Evolutionary conservation across 2,329 filamentous ascomycete genomes (phyloP).

Genomic region (Microcyclospora tardicrescens): DNA sequence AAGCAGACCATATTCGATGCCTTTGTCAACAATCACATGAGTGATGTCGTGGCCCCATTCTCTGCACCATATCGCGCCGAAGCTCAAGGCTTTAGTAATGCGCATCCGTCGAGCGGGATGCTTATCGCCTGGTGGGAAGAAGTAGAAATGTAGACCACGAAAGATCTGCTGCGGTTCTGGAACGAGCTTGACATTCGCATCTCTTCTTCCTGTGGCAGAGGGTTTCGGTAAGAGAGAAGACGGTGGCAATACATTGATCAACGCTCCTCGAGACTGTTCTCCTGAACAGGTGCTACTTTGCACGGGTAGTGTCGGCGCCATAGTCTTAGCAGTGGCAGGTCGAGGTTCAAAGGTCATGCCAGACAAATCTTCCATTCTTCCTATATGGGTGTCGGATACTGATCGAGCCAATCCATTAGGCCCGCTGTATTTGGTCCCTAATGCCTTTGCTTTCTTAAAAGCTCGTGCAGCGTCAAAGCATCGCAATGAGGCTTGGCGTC

Average conservation of each 20-base stretch:
- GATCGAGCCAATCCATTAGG: slow-evolving; percentile 11
- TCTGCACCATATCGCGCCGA: slow-evolving; percentile 60
- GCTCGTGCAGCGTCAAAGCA: background rate
- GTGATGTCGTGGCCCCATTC: slow-evolving; percentile 47
- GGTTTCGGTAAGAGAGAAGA: slow-evolving; percentile 5
- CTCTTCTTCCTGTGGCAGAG: slow-evolving; percentile 18
- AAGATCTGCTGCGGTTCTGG: slow-evolving; percentile 19
- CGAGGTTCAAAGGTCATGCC: background rate
- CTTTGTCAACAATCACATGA: slow-evolving; percentile 67
- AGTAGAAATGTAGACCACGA: slow-evolving; percentile 34
- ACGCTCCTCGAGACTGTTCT: background rate
- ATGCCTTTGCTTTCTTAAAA: background rate
- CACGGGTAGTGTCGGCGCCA: background rate
- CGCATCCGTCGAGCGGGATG: slow-evolving; percentile 53
- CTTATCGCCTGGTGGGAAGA: slow-evolving; percentile 69
- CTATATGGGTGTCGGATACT: slow-evolving; percentile 11
- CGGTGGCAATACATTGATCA: background rate
- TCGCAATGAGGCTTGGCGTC: slow-evolving; percentile 6
- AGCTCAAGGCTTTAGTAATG: slow-evolving; percentile 61
- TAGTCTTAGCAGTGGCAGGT: too few relatives aligned
- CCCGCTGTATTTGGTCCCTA: background rate
- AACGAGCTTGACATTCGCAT: slow-evolving; percentile 8
- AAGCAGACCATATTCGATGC: slow-evolving; percentile 51
- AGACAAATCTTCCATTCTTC: background rate
- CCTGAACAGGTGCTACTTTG: slow-evolving; percentile 4